Percentiles rank a stretch among this genome's conserved stretches.
phyloP scores from a whole-genome alignment of 305 asterid species.

The Solanum hybrid region DNA sequence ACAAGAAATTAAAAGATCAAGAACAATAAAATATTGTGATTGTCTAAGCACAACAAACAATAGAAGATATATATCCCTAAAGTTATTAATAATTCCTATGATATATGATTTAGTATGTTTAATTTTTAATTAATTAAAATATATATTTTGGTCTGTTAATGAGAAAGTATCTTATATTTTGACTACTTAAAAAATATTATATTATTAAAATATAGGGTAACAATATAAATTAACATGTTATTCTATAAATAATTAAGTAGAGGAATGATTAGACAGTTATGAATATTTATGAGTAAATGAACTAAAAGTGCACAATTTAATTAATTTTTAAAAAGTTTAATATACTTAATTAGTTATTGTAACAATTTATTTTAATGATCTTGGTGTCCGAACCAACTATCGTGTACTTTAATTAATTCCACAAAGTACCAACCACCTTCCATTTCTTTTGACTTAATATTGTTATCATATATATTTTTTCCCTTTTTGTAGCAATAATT shows the following conservation, averaged over 20 bases:
- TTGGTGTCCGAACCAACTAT: neutral
- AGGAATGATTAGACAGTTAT: neutral
- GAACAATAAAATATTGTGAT: neutral
- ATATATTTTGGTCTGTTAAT: neutral
- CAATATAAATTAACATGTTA: neutral
- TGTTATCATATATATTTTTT: neutral
- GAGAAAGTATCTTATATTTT: neutral
- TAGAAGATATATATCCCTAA: neutral
- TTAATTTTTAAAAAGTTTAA: neutral
- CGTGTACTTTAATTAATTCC: too few species aligned
- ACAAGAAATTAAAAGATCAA: neutral
- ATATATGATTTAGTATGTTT: neutral
- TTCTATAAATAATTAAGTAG: neutral
- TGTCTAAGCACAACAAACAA: neutral
- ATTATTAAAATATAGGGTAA: neutral
- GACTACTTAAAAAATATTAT: neutral
- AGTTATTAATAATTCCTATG: neutral
- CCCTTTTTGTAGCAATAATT: neutral
- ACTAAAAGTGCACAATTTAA: neutral
- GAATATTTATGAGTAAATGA: neutral
- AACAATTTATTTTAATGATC: too few species aligned
- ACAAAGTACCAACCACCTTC: rapidly evolving
- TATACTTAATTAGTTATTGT: neutral
- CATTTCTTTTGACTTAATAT: neutral
- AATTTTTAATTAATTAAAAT: neutral